phyloP scores from a whole-genome alignment of 306 rosid species.

The Lupinus albus region DNA sequence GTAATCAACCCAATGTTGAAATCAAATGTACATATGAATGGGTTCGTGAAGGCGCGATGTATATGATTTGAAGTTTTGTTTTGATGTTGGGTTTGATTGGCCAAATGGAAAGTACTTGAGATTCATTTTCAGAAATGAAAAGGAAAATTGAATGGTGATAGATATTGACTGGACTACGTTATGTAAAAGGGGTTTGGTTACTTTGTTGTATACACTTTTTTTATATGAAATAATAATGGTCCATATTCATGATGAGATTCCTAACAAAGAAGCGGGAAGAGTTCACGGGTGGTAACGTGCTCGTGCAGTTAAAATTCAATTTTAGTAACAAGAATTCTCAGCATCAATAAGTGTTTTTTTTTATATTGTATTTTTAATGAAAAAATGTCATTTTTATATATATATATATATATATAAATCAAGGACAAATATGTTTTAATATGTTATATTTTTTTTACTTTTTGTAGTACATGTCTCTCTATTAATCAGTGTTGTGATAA shows the following conservation, averaged over 20 bases:
- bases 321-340: too few relatives aligned
- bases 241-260: conserved; percentile 25
- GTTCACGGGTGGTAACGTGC: conserved; percentile 40
- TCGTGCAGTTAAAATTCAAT: conserved; percentile 19
- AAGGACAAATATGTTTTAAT: too few relatives aligned
- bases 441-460: too few relatives aligned
- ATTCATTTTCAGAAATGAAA: conserved; percentile 12
- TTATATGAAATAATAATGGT: conserved; percentile 26
- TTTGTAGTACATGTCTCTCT: too few relatives aligned
- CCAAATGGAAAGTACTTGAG: conserved; percentile 4
- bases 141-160: background rate
- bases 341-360: too few relatives aligned
- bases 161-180: conserved; percentile 37
- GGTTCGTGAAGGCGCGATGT: conserved; percentile 26
- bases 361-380: conserved; percentile 1
- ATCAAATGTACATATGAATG: background rate
- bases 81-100: conserved; percentile 30
- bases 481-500: too few relatives aligned
- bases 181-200: background rate
- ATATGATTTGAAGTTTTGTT: conserved; percentile 9
- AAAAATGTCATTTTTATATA: too few relatives aligned
- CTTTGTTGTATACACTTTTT: conserved; percentile 23
- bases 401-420: too few relatives aligned
- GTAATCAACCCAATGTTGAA: background rate
- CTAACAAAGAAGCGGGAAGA: conserved; percentile 34